These are phyloP conservation scores for Kwoniella sp. DNA, from an alignment of 768 basidiomycete genomes.

Conservation along the genomic window DNA sequence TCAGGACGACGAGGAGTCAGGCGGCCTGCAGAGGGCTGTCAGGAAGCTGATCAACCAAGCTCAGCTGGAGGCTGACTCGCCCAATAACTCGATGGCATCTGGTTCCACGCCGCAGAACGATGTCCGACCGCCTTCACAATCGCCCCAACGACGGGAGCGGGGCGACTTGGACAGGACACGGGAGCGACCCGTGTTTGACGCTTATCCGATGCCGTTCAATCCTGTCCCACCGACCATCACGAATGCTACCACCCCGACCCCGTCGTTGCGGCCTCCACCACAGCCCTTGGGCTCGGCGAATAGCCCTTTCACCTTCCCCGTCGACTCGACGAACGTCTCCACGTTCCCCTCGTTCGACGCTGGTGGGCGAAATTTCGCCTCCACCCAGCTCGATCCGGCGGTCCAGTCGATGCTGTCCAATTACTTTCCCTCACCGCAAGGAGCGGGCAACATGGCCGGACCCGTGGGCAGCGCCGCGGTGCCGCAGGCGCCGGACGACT, in stretches of 20 bases:
- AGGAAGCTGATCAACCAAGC: constrained; percentile 49
- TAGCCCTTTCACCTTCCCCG: constrained; percentile 21
- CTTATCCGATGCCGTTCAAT: constrained; percentile 36
- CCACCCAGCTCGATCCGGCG: constrained; percentile 28
- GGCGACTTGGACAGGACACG: constrained; percentile 1
- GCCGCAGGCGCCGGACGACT: constrained; percentile 40
- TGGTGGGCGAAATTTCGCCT: constrained; percentile 2
- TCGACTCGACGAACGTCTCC: constrained; percentile 20
- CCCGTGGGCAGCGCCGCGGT: constrained; percentile 2
- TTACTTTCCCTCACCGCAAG: constrained; percentile 29
- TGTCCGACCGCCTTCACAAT: constrained; percentile 4
- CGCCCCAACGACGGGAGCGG: constrained; percentile 8
- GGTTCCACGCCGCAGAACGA: constrained; percentile 1
- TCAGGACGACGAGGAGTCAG: constrained; percentile 24
- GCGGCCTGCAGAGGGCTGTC: constrained; percentile 47
- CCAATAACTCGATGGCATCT: constrained; percentile 10
- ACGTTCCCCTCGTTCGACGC: constrained; percentile 19
- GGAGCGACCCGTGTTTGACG: constrained; percentile 37
- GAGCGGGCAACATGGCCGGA: constrained; percentile 4
- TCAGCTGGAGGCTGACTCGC: constrained; percentile 35
- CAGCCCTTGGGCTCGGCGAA: not conserved
- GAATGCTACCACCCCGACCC: constrained; percentile 9
- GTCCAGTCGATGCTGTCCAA: constrained; percentile 41
- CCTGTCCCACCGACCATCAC: constrained; percentile 12
- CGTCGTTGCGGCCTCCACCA: not conserved